Conservation (phyloP, 2,329 filamentous ascomycete genomes). For the Colletotrichum endophyticum region DNA sequence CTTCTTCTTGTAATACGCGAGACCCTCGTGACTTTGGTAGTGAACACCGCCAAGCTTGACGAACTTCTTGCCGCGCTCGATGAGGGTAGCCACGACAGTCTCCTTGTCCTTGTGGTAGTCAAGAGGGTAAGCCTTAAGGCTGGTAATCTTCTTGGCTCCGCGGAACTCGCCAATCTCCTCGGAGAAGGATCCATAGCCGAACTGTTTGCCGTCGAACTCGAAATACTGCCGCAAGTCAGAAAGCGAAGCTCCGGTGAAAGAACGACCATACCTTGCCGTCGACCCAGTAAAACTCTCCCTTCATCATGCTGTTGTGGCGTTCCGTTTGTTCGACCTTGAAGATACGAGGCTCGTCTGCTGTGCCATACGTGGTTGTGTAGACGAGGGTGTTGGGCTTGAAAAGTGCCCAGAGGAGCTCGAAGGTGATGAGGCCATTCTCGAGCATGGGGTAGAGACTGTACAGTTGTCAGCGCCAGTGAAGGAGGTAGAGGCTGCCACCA, state of each 20-base stretch:
- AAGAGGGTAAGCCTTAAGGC: constrained; percentile 77
- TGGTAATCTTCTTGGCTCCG: constrained; percentile 82
- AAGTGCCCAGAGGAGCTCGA: constrained; percentile 86
- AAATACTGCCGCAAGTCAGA: constrained; percentile 61
- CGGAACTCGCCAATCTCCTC: constrained; percentile 78
- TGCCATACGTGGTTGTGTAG: constrained; percentile 79
- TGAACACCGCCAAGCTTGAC: constrained; percentile 81
- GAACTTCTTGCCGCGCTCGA: constrained; percentile 86
- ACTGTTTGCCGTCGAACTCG: constrained; percentile 87
- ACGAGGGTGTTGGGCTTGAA: constrained; percentile 87
- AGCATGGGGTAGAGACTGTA: constrained; percentile 77
- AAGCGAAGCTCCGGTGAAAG: background rate
- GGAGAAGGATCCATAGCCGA: constrained; percentile 75
- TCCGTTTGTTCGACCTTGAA: constrained; percentile 82
- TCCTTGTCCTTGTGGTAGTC: constrained; percentile 78
- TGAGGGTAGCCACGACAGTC: constrained; percentile 67
- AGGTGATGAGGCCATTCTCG: constrained; percentile 83
- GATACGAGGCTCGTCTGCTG: constrained; percentile 75
- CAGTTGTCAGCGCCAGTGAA: background rate
- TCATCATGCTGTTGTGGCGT: constrained; percentile 71
- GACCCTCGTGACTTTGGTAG: constrained; percentile 81
- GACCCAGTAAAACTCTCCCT: constrained; percentile 77
- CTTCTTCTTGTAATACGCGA: constrained; percentile 86
- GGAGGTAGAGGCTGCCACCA: background rate
- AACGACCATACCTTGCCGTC: constrained; percentile 59